These are phyloP conservation scores for Fusarium odoratissimum DNA, from an alignment of 2,329 filamentous ascomycete species.

Conservation along the genomic window DNA sequence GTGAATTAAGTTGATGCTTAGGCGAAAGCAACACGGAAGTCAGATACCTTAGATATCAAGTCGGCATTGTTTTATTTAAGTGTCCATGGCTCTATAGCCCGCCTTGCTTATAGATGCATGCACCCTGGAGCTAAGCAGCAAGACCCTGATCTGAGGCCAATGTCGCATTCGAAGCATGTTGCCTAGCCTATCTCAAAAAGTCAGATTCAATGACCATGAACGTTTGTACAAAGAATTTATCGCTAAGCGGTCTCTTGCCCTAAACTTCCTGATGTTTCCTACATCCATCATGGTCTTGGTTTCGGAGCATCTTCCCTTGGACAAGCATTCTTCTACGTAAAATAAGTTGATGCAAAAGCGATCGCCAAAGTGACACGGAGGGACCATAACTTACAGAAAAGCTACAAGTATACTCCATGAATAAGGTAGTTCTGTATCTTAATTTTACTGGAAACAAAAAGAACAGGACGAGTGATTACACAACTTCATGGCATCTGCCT, in stretches of 20 bases:
- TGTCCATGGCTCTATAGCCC: background rate
- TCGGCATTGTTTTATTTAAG: background rate
- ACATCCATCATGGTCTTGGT: rapidly evolving
- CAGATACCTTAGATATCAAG: background rate
- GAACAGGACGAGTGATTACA: background rate
- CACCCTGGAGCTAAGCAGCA: background rate
- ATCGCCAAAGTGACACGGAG: background rate
- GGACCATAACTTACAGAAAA: background rate
- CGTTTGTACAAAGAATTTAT: rapidly evolving
- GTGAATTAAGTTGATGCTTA: background rate
- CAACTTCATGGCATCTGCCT: background rate
- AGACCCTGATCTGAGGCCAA: background rate
- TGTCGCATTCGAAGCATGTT: background rate
- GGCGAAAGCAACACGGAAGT: background rate
- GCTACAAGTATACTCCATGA: too few species aligned
- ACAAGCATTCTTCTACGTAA: background rate
- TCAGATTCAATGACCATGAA: background rate
- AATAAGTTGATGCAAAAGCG: too few species aligned
- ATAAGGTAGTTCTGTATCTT: background rate
- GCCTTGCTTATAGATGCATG: background rate
- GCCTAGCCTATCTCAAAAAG: background rate
- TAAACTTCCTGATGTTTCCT: background rate
- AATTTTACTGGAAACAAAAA: background rate
- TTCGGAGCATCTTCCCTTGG: background rate
- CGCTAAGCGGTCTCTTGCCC: rapidly evolving